A percentile compares a stretch with the other conserved stretches of the same genome.
These are phyloP conservation scores for Colletotrichum tropicicola DNA, from an alignment of 2,329 filamentous ascomycete species.

Conservation along the genomic window DNA sequence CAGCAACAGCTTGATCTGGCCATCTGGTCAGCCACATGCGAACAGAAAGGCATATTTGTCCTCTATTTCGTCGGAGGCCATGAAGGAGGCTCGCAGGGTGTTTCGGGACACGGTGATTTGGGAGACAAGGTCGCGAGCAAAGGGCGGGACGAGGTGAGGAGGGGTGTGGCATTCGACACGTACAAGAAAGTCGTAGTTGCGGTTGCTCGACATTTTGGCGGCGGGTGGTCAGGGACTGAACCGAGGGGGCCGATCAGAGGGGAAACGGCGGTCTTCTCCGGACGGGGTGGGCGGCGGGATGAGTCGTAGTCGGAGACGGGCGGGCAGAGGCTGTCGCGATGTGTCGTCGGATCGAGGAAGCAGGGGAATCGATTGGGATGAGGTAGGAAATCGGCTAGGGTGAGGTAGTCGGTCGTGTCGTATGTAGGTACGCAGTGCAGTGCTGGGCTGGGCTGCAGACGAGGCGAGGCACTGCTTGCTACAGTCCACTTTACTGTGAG, in stretches of 20 bases:
- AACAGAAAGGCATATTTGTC: conserved; percentile 14
- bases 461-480: conserved; percentile 20
- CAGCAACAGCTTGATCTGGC: conserved; percentile 92
- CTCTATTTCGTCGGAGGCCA: conserved; percentile 23
- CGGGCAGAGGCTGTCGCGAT: conserved; percentile 12
- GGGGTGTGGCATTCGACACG: conserved; percentile 44
- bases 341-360: conserved; percentile 23
- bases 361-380: conserved; percentile 17
- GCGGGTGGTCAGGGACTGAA: conserved; percentile 31
- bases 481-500: conserved; percentile 22
- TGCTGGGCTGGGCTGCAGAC: conserved; percentile 9
- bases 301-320: background rate
- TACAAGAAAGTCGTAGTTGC: conserved; percentile 99
- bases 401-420: conserved; percentile 6
- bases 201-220: conserved; percentile 87
- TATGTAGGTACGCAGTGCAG: conserved; percentile 17
- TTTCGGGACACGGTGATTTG: background rate
- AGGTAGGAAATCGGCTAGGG: conserved; percentile 9
- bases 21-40: conserved; percentile 32
- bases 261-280: background rate
- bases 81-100: background rate
- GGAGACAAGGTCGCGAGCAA: background rate
- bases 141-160: conserved; percentile 26
- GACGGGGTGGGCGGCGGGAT: background rate
- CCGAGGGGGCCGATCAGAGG: conserved; percentile 19